Conservation (phyloP, 1,284 basidiomycete species). For the Inonotus obliquus region DNA sequence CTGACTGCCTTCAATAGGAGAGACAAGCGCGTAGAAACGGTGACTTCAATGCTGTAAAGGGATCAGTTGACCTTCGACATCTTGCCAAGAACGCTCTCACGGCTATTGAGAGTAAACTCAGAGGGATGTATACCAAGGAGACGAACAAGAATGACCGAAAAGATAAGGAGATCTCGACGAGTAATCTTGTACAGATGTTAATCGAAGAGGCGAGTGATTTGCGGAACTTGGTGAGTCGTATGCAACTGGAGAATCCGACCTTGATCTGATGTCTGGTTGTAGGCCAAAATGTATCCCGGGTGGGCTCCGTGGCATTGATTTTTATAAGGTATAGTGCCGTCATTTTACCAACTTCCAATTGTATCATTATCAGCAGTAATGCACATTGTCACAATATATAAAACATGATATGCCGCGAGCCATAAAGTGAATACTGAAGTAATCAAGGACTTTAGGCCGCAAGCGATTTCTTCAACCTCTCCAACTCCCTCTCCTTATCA, state of each 20-base stretch:
- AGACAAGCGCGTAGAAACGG: conserved; percentile 33
- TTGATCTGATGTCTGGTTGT: not conserved
- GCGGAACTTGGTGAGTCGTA: conserved; percentile 62
- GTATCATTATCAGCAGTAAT: conserved; percentile 2
- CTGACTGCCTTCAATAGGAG: conserved; percentile 26
- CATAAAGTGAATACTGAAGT: not conserved
- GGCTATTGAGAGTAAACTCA: conserved; percentile 81
- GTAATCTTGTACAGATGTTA: conserved; percentile 84
- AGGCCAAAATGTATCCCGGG: conserved; percentile 80
- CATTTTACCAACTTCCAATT: conserved; percentile 9
- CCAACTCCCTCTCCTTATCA: conserved; percentile 71
- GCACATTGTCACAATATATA: not conserved
- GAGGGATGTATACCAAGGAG: conserved; percentile 57
- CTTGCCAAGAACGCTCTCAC: conserved; percentile 72
- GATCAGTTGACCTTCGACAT: conserved; percentile 49
- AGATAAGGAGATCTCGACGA: conserved; percentile 70
- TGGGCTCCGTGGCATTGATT: conserved; percentile 80
- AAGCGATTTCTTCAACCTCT: conserved; percentile 52
- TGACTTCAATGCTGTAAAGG: conserved; percentile 41
- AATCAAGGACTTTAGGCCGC: conserved; percentile 22
- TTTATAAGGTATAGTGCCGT: not conserved
- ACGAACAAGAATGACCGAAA: conserved; percentile 44
- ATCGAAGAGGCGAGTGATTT: conserved; percentile 82
- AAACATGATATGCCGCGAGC: not conserved
- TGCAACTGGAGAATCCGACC: not conserved